Conservation (phyloP, 2,329 filamentous ascomycete species). For the Rugonectria rugulosa region DNA sequence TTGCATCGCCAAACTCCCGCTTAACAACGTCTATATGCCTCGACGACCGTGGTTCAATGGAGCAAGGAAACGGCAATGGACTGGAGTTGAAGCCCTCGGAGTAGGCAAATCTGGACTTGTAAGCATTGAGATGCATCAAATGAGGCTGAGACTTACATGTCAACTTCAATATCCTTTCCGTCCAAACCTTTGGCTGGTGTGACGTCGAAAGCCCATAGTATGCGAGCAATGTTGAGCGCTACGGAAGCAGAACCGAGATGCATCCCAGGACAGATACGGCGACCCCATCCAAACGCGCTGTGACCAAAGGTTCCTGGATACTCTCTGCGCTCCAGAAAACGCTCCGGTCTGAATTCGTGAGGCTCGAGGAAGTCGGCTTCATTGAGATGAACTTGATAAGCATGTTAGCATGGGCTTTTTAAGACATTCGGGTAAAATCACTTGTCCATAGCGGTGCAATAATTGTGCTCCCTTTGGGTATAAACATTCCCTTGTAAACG, state of each 20-base stretch:
- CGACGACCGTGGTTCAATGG: constrained; percentile 45
- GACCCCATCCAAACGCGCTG: constrained; percentile 52
- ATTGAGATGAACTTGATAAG: constrained; percentile 46
- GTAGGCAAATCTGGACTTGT: constrained; percentile 47
- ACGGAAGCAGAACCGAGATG: constrained; percentile 62
- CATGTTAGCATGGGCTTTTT: neutral
- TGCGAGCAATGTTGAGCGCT: constrained; percentile 52
- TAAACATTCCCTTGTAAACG: constrained; percentile 52
- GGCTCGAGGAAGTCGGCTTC: constrained; percentile 51
- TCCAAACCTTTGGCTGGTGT: constrained; percentile 39
- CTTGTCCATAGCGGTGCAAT: constrained; percentile 53
- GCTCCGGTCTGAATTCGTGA: constrained; percentile 47
- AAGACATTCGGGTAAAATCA: constrained; percentile 35
- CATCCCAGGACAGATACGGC: constrained; percentile 51
- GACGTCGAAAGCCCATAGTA: constrained; percentile 62
- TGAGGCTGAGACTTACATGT: constrained; percentile 45
- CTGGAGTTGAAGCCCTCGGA: constrained; percentile 53
- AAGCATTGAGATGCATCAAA: neutral
- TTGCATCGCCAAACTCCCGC: constrained; percentile 39
- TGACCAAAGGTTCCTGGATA: constrained; percentile 49
- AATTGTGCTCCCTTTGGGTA: constrained; percentile 51
- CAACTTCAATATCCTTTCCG: constrained; percentile 44
- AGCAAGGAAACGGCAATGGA: constrained; percentile 51
- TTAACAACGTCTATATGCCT: constrained; percentile 43
- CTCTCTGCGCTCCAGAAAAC: constrained; percentile 43